Conservation (phyloP, 805 yeast species). For the Candida insectorum region DNA sequence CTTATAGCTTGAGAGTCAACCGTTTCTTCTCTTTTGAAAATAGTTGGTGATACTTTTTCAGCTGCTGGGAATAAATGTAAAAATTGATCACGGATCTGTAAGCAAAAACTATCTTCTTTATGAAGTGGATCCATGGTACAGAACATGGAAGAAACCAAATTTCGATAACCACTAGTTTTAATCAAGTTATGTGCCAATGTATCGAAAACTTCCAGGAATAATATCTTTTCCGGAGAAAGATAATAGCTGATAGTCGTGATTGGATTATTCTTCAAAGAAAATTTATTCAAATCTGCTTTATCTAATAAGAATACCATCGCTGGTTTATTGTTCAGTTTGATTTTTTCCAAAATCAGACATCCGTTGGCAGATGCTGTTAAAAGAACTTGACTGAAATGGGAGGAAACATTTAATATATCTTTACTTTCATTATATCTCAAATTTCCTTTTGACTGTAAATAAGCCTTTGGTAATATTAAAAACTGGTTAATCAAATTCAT, state of each 20-base stretch:
- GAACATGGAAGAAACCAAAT: conserved; percentile 39
- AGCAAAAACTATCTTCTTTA: conserved; percentile 32
- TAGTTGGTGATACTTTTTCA: conserved; percentile 3
- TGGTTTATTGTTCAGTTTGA: conserved; percentile 24
- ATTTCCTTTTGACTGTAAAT: conserved; percentile 8
- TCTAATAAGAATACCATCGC: conserved; percentile 30
- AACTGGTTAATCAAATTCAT: conserved; percentile 35
- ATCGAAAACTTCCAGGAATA: conserved; percentile 38
- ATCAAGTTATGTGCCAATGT: conserved; percentile 41
- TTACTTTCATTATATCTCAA: not conserved
- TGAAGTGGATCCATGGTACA: conserved; percentile 32
- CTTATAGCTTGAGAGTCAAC: conserved; percentile 16
- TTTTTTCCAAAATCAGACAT: conserved; percentile 26
- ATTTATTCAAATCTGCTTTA: conserved; percentile 13
- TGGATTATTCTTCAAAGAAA: conserved; percentile 10
- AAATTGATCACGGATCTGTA: conserved; percentile 30
- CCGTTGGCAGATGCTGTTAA: conserved; percentile 10
- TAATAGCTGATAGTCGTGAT: conserved; percentile 21
- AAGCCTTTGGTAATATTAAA: conserved; percentile 33
- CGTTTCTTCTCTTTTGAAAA: not conserved
- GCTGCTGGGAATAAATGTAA: conserved; percentile 23
- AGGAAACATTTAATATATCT: conserved; percentile 4
- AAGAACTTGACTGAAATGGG: conserved; percentile 12
- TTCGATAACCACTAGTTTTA: conserved; percentile 23
- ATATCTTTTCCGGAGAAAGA: conserved; percentile 8